These are phyloP conservation scores for Lactifluus echinatus DNA, from an alignment of 768 basidiomycete species.

Conservation along the genomic window DNA sequence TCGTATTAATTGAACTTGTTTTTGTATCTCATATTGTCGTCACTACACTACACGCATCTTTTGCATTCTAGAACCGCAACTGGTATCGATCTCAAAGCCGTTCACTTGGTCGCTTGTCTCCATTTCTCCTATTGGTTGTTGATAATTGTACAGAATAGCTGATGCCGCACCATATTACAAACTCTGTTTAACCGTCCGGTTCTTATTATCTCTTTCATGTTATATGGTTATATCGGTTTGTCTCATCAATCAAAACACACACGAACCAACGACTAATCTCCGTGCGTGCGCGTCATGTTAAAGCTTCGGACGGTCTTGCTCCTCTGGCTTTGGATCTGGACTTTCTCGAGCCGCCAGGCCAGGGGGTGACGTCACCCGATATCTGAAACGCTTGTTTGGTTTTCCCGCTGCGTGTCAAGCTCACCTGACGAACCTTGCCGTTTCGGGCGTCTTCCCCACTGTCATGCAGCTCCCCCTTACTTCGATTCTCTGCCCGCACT, in stretches of 20 bases:
- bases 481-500: background rate
- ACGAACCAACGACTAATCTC: no score
- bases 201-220: slow-evolving; percentile 5
- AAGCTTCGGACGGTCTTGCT: no score
- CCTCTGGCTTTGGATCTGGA: no score
- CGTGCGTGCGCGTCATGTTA: no score
- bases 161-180: background rate
- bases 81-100: background rate
- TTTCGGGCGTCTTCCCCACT: background rate
- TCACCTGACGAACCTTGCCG: background rate
- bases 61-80: slow-evolving; percentile 7
- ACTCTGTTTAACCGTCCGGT: slow-evolving; percentile 1
- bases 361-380: background rate
- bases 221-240: background rate
- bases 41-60: slow-evolving; percentile 6
- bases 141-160: slow-evolving; percentile 2
- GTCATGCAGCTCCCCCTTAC: background rate
- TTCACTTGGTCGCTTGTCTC: background rate
- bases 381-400: no score
- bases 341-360: no score
- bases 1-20: background rate
- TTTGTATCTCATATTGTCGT: slow-evolving; percentile 12
- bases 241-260: no score
- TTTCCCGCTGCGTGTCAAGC: no score
- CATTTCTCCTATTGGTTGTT: background rate